A percentile compares a stretch with the other conserved stretches of the same genome.
Evolutionary conservation across 1,284 basidiomycete genomes (phyloP).

Genomic region (Clitocybe nebularis): DNA sequence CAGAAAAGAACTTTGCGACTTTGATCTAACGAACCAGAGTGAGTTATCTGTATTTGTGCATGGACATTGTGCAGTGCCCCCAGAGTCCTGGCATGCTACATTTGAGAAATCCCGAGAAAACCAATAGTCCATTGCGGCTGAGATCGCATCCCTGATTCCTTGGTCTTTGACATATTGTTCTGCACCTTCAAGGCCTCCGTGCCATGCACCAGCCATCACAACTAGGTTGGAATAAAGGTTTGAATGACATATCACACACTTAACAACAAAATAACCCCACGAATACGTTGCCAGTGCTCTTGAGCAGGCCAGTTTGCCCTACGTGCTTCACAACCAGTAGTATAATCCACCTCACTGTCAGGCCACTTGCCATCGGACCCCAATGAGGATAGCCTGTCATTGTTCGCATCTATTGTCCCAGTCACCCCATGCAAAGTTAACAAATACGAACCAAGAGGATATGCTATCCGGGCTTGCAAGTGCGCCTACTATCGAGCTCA

Average conservation of each 20-base stretch:
- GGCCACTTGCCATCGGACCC: slow-evolving; percentile 53
- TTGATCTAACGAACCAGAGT: slow-evolving; percentile 29
- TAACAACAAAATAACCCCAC: no score
- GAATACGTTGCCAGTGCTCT: slow-evolving; percentile 54
- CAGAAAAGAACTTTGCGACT: no score
- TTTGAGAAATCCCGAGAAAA: slow-evolving; percentile 56
- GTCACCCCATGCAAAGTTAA: background rate
- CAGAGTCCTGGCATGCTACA: slow-evolving; percentile 47
- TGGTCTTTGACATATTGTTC: slow-evolving; percentile 35
- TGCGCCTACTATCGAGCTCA: slow-evolving; percentile 16
- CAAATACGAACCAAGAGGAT: slow-evolving; percentile 20
- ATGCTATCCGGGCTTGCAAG: slow-evolving; percentile 18
- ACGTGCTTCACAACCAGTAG: slow-evolving; percentile 53
- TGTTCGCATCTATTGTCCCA: background rate
- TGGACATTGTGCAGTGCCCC: slow-evolving; percentile 45
- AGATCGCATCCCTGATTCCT: slow-evolving; percentile 37
- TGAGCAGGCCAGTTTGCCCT: slow-evolving; percentile 67
- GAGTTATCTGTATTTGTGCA: slow-evolving; percentile 43
- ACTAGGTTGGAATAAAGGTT: no score
- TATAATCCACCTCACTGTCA: slow-evolving; percentile 54
- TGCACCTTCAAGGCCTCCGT: slow-evolving; percentile 41
- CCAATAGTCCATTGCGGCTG: slow-evolving; percentile 60
- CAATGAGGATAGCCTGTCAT: slow-evolving; percentile 43
- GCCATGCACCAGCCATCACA: slow-evolving; percentile 53
- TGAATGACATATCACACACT: no score